phyloP scores from a whole-genome alignment of 805 yeast species.

The Kodamaea nitidulidarum region DNA sequence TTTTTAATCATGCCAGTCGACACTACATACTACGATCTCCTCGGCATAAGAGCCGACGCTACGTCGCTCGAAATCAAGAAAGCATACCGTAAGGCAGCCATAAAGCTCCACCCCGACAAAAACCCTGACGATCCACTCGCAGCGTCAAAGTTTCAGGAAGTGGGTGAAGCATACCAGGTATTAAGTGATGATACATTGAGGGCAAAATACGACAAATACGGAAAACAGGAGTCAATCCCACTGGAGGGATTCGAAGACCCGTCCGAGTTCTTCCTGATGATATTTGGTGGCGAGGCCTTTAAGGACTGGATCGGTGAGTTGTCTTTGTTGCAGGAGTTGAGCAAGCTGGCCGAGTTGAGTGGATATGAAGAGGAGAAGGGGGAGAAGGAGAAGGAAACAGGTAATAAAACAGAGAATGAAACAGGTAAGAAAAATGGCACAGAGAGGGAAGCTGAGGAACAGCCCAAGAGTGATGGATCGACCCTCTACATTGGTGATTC shows the following conservation, averaged over 20 bases:
- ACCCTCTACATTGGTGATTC: conserved; percentile 7
- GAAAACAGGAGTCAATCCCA: conserved; percentile 69
- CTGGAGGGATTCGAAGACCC: conserved; percentile 68
- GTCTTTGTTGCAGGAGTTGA: conserved; percentile 45
- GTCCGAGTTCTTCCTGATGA: conserved; percentile 60
- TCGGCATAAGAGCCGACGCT: conserved; percentile 31
- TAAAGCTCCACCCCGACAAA: conserved; percentile 42
- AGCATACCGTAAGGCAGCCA: conserved; percentile 44
- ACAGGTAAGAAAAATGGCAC: conserved; percentile 7
- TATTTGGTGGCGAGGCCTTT: conserved; percentile 90
- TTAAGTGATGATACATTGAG: conserved; percentile 62
- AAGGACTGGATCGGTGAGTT: conserved; percentile 45
- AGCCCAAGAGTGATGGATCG: not conserved
- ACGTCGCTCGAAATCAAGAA: conserved; percentile 42
- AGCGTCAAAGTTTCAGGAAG: conserved; percentile 43
- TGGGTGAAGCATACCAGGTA: conserved; percentile 74
- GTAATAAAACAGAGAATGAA: not conserved
- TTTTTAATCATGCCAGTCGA: conserved; percentile 39
- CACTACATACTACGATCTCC: conserved; percentile 40
- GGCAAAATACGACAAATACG: conserved; percentile 67
- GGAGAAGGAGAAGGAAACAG: conserved; percentile 18
- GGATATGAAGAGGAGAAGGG: conserved; percentile 39
- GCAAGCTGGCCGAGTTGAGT: conserved; percentile 40
- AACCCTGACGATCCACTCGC: conserved; percentile 45
- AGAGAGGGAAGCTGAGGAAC: not conserved